phyloP scores from a whole-genome alignment of 2,329 filamentous ascomycete genomes.

The Pseudogymnoascus sp. region DNA sequence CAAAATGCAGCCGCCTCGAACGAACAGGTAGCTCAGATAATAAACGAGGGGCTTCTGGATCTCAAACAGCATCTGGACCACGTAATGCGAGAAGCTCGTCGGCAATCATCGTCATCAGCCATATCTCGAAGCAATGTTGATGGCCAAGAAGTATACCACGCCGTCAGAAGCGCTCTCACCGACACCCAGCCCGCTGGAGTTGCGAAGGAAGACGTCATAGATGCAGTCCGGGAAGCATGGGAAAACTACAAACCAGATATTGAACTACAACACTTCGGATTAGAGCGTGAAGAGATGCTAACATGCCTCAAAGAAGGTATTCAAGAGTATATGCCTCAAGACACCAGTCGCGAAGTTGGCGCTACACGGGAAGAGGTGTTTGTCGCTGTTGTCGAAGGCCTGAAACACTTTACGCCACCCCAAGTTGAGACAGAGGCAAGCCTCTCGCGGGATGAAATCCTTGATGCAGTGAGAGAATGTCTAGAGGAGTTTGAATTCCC shows the following conservation, averaged over 20 bases:
- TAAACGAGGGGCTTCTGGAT: constrained; percentile 73
- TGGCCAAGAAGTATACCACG: constrained; percentile 78
- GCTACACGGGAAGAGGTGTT: constrained; percentile 80
- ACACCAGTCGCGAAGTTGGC: constrained; percentile 37
- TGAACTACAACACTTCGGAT: constrained; percentile 78
- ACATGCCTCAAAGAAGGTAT: constrained; percentile 81
- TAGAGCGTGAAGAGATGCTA: constrained; percentile 85
- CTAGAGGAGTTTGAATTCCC: constrained; percentile 79
- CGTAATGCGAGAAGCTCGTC: constrained; percentile 67
- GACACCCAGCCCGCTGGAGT: constrained; percentile 47
- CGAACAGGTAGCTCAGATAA: constrained; percentile 67
- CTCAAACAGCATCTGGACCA: constrained; percentile 79
- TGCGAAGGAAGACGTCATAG: constrained; percentile 75
- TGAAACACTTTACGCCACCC: constrained; percentile 74
- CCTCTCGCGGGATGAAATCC: constrained; percentile 74
- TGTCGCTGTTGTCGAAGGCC: constrained; percentile 73
- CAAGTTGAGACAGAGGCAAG: constrained; percentile 60
- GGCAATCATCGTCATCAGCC: constrained; percentile 58
- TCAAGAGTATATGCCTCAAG: constrained; percentile 56
- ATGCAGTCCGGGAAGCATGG: constrained; percentile 83
- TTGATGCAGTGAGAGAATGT: constrained; percentile 77
- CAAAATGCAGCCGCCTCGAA: constrained; percentile 47
- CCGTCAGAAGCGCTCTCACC: constrained; percentile 66
- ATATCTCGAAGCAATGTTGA: constrained; percentile 61
- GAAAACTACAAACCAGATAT: constrained; percentile 93